These are phyloP conservation scores for Glutinoglossum americanum DNA, from an alignment of 495 filamentous ascomycete species.

Conservation along the genomic window DNA sequence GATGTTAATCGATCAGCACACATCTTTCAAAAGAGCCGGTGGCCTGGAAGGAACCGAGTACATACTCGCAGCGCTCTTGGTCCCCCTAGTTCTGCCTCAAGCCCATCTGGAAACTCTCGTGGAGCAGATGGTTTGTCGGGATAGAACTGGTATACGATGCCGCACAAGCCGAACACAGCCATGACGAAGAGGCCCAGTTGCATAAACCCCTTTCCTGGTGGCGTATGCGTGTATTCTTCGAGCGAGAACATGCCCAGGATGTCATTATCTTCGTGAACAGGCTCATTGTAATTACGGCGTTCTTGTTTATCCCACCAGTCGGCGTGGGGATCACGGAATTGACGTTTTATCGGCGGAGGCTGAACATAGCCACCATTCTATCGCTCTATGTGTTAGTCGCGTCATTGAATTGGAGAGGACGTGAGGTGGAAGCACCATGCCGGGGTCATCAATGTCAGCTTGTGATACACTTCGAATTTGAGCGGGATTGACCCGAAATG, in stretches of 20 bases:
- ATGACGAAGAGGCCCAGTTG: slow-evolving; percentile 57
- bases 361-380: slow-evolving; percentile 90
- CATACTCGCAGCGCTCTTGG: slow-evolving; percentile 19
- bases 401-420: not conserved
- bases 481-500: slow-evolving; percentile 27
- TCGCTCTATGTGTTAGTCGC: not conserved
- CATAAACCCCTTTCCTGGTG: slow-evolving; percentile 44
- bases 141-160: slow-evolving; percentile 48
- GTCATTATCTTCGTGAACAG: slow-evolving; percentile 93
- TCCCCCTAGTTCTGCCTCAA: slow-evolving; percentile 76
- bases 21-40: not conserved
- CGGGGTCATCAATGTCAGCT: slow-evolving; percentile 48
- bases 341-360: slow-evolving; percentile 61
- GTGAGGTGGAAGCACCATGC: slow-evolving; percentile 31
- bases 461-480: slow-evolving; percentile 28
- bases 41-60: not conserved
- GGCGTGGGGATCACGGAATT: slow-evolving; percentile 76
- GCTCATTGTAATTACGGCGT: slow-evolving; percentile 85
- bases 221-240: slow-evolving; percentile 73
- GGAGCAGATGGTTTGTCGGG: slow-evolving; percentile 69
- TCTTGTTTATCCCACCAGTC: slow-evolving; percentile 98
- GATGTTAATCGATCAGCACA: not conserved
- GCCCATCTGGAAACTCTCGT: slow-evolving; percentile 59
- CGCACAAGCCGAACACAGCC: slow-evolving; percentile 45
- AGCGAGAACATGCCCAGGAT: slow-evolving; percentile 78